These are phyloP conservation scores for Ophiostoma ulmi DNA, from an alignment of 2,329 filamentous ascomycete species.

Conservation along the genomic window DNA sequence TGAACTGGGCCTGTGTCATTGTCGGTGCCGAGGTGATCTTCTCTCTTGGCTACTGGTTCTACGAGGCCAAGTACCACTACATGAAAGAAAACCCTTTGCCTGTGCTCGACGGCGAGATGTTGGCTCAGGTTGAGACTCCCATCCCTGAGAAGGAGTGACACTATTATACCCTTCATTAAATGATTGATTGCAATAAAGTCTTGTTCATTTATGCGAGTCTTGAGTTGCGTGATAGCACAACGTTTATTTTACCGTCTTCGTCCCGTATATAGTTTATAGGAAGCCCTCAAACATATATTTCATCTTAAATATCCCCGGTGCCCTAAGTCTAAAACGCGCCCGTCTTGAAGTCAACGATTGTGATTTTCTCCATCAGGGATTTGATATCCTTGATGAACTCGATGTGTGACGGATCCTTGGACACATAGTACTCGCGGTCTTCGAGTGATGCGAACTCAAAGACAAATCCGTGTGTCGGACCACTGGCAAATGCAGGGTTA, in stretches of 20 bases:
- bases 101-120: neutral
- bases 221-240: neutral
- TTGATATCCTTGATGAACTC: conserved; percentile 52
- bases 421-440: conserved; percentile 64
- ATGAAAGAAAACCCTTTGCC: neutral
- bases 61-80: neutral
- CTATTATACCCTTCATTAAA: neutral
- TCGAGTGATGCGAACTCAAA: conserved; percentile 58
- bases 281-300: neutral
- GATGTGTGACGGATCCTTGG: conserved; percentile 58
- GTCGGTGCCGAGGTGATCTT: conserved; percentile 8
- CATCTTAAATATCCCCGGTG: neutral
- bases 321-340: conserved; percentile 36
- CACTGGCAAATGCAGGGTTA: conserved; percentile 48
- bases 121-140: neutral
- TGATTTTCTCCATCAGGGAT: conserved; percentile 47
- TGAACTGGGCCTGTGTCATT: conserved; percentile 10
- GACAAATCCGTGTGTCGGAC: conserved; percentile 65
- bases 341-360: conserved; percentile 56
- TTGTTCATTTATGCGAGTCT: neutral
- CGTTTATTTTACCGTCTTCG: neutral
- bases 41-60: conserved; percentile 4
- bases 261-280: neutral
- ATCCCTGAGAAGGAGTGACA: neutral
- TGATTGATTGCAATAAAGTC: neutral